Conservation (phyloP, 1,284 basidiomycete species). For the Puccinia brachypodii region DNA sequence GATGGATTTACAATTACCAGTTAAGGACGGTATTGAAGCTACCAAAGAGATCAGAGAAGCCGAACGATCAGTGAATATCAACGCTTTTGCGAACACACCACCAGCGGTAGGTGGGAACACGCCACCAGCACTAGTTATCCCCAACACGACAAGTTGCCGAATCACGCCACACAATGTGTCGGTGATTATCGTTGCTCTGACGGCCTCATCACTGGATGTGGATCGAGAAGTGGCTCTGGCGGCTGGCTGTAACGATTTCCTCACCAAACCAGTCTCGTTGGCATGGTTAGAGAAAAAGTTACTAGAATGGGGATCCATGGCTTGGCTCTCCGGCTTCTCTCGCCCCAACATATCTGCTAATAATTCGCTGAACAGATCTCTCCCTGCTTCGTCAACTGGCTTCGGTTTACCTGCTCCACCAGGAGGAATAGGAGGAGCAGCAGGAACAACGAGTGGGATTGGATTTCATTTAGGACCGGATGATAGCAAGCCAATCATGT, state of each 20-base stretch:
- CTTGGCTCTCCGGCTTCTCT: constrained; percentile 54
- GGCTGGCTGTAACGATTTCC: constrained; percentile 97
- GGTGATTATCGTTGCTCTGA: constrained; percentile 97
- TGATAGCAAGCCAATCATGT: neutral
- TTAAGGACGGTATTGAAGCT: constrained; percentile 97
- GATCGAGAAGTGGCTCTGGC: constrained; percentile 94
- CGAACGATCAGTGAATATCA: constrained; percentile 69
- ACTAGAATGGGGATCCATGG: constrained; percentile 81
- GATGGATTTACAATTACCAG: constrained; percentile 99
- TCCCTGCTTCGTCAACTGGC: neutral
- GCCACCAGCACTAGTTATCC: constrained; percentile 49
- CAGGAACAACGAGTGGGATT: neutral
- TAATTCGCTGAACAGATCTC: constrained; percentile 10
- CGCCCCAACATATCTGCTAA: neutral
- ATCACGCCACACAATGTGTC: constrained; percentile 71
- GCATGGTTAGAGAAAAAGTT: constrained; percentile 98
- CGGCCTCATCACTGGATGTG: constrained; percentile 85
- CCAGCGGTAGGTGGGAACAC: constrained; percentile 57
- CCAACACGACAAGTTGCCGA: constrained; percentile 59
- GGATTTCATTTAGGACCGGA: neutral
- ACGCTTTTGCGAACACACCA: constrained; percentile 68
- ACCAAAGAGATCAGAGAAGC: constrained; percentile 91
- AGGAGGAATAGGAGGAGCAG: neutral
- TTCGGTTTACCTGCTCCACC: neutral
- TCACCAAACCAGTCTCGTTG: constrained; percentile 94